Percentiles rank a stretch among this genome's conserved stretches.
These are phyloP conservation scores for Phytophthora uliginosa DNA, from an alignment of 352 stramenopile species.

Conservation along the genomic window DNA sequence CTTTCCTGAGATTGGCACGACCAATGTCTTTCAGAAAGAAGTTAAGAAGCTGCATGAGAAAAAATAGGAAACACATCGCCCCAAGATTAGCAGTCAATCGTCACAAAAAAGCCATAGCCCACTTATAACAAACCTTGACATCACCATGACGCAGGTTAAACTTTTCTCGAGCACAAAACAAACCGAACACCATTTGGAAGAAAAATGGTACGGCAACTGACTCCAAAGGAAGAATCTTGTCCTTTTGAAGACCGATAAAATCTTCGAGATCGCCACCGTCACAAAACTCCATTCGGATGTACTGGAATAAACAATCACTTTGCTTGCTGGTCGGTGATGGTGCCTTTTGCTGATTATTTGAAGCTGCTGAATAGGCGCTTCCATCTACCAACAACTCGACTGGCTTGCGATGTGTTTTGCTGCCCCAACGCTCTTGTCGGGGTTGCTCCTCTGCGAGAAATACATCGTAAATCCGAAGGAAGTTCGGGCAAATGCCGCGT, in stretches of 20 bases:
- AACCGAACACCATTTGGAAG: slow-evolving; percentile 98
- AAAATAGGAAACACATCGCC: not conserved
- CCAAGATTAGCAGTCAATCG: not conserved
- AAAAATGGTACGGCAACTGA: slow-evolving; percentile 88
- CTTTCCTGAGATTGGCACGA: slow-evolving; percentile 40
- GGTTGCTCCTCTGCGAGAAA: slow-evolving; percentile 89
- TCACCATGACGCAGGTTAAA: slow-evolving; percentile 98
- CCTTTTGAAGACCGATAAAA: slow-evolving; percentile 91
- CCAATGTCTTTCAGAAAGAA: slow-evolving; percentile 96
- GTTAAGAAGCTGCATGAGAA: slow-evolving; percentile 92
- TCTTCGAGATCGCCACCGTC: slow-evolving; percentile 97
- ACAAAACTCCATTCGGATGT: slow-evolving; percentile 99
- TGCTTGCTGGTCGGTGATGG: slow-evolving; percentile 1
- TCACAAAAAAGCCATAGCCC: not conserved
- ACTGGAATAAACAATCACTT: slow-evolving; percentile 87
- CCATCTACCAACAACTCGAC: slow-evolving; percentile 58
- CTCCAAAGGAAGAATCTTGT: slow-evolving; percentile 65
- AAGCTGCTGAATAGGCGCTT: slow-evolving; percentile 17
- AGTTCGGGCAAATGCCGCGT: slow-evolving; percentile 94
- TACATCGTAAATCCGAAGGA: slow-evolving; percentile 93
- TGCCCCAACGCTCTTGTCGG: slow-evolving; percentile 66
- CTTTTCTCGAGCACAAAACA: slow-evolving; percentile 93
- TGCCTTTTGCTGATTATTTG: slow-evolving; percentile 5
- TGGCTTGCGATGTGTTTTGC: slow-evolving; percentile 67
- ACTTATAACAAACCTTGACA: slow-evolving; percentile 89